phyloP scores from a whole-genome alignment of 805 yeast genomes.

The Barnettozyma pratensis region DNA sequence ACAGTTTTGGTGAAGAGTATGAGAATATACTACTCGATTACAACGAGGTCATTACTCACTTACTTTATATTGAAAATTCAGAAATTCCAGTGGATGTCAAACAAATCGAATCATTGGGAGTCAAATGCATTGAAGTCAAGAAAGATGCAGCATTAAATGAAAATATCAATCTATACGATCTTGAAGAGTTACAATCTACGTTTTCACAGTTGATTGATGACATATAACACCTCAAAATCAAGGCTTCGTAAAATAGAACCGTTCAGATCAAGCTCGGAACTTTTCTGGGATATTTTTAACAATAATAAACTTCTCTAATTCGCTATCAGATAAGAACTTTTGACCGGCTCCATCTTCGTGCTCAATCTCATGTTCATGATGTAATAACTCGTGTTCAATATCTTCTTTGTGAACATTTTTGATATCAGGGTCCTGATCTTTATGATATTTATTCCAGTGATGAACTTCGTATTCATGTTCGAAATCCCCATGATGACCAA shows the following conservation, averaged over 20 bases:
- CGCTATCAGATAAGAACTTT: constrained; percentile 31
- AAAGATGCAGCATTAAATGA: constrained; percentile 21
- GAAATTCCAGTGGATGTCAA: constrained; percentile 46
- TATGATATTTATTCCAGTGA: constrained; percentile 84
- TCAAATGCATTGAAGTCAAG: constrained; percentile 41
- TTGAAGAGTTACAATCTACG: constrained; percentile 33
- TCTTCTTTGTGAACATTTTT: constrained; percentile 80
- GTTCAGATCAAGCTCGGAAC: constrained; percentile 20
- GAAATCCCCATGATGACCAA: constrained; percentile 91
- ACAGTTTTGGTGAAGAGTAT: constrained; percentile 32
- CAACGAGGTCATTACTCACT: constrained; percentile 54
- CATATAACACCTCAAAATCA: neutral
- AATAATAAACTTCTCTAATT: constrained; percentile 34
- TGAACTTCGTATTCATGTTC: constrained; percentile 92
- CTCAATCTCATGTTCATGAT: constrained; percentile 60
- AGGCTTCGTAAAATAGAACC: too few species aligned
- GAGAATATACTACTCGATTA: constrained; percentile 21
- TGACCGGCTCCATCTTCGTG: constrained; percentile 66
- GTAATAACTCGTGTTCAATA: constrained; percentile 47
- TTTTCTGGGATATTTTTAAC: constrained; percentile 34
- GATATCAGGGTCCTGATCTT: constrained; percentile 78
- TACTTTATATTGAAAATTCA: constrained; percentile 48
- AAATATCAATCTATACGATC: constrained; percentile 32
- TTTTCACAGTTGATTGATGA: constrained; percentile 1
- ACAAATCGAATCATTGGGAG: constrained; percentile 36